Percentiles rank a stretch among this genome's conserved stretches.
Conservation (phyloP, 352 stramenopile species). For the Phytophthora litchii region DNA sequence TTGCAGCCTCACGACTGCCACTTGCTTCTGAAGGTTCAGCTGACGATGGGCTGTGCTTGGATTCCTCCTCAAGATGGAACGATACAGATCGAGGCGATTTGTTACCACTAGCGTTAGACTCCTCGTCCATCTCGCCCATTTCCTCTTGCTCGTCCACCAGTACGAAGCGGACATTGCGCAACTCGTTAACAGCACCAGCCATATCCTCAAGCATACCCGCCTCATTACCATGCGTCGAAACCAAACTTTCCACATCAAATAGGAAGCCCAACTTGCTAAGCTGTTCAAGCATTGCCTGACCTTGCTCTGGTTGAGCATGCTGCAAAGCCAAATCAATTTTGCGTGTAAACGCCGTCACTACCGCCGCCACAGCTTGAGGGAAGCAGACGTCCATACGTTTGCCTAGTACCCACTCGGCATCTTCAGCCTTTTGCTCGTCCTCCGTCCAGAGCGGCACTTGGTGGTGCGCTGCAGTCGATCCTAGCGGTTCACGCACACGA, state of each 20-base stretch:
- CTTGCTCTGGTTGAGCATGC: constrained; percentile 46
- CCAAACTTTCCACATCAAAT: constrained; percentile 85
- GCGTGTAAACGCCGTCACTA: constrained; percentile 83
- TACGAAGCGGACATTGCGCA: constrained; percentile 81
- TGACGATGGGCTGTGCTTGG: constrained; percentile 47
- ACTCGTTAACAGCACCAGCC: constrained; percentile 80
- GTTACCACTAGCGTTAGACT: constrained; percentile 27
- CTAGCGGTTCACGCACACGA: constrained; percentile 54
- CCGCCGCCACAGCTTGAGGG: constrained; percentile 71
- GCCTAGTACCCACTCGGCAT: constrained; percentile 76
- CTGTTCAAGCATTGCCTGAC: constrained; percentile 72
- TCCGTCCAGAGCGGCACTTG: constrained; percentile 84
- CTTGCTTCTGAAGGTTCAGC: constrained; percentile 23
- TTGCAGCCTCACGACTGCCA: constrained; percentile 18
- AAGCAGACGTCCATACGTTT: constrained; percentile 90
- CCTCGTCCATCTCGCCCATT: constrained; percentile 37
- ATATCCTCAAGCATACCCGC: constrained; percentile 90
- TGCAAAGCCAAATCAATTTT: constrained; percentile 83
- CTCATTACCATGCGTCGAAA: constrained; percentile 89
- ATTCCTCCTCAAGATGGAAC: constrained; percentile 76
- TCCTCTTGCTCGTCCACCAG: constrained; percentile 80
- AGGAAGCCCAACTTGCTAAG: constrained; percentile 83
- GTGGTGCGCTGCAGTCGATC: constrained; percentile 50
- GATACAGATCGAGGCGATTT: constrained; percentile 57
- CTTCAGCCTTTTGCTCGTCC: constrained; percentile 80